Base-by-base conservation (phyloP, 495 filamentous ascomycete species). In the Chaetomium fimeti region DNA sequence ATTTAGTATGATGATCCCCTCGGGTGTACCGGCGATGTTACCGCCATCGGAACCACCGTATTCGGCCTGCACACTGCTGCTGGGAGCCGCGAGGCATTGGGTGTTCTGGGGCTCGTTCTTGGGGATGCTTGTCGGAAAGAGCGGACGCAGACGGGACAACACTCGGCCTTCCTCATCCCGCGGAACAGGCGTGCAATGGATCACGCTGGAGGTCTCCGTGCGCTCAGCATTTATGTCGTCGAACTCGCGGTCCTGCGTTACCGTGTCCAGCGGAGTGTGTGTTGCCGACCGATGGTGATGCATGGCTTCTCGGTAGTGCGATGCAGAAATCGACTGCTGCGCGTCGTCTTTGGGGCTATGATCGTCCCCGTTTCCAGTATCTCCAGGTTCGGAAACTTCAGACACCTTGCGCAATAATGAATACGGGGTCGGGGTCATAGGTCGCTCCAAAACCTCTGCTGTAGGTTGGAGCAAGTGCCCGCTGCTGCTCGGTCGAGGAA, bases 381-480 rank as follows among this genome's bases (percentile, higher is more conserved):
- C 24, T 15, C 11, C 22, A 1, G 45, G 22, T 45, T 48, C 18
- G 2, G 48, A 20, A 0, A 12, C 5, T 20, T 57, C 64, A 9
- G 64, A 66, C 6, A 57, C 53, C 36, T 63, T 66, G 4, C 32
- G 29, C 25, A 60, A 38, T 1, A 27, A 15, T 18, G 65, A 62
- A 4, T 59, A 63, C 9, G 61, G 65, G 6, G 61, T 64, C 0
- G 65, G 65, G 2, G 48, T 67, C 20, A 40, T 59, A 5, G 65
- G 61, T 16, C 65, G 53, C 20, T 64, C 61, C 18, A 3, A 20
- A 16, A 38, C 18, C 5, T 51, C 49, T 1, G 48, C 9, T 3
- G 20, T 15, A 0, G 55, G 32, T 4, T 18, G 13, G 1, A 20
- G 27, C 20, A 28, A 60, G 2, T 38, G 38, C 0, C n/a, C 61